Percentiles rank a stretch among this genome's conserved stretches.
Evolutionary conservation across 441 rosid genomes (phyloP).

Genomic region (Adansonia madagascariensis): DNA sequence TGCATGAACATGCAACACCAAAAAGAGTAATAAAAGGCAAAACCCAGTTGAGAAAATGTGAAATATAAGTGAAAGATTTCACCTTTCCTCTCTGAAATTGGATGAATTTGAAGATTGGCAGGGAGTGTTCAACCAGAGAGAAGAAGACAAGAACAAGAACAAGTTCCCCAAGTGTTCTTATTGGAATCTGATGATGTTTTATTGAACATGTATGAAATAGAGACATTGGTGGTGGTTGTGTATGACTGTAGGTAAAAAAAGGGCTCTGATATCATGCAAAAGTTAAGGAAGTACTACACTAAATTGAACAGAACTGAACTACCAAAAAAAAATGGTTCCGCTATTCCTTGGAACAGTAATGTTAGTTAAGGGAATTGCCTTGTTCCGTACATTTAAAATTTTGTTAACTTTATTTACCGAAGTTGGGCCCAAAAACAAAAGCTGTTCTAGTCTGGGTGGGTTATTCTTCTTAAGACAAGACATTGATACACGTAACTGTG

Average conservation of each 20-base stretch:
- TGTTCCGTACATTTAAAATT: not conserved
- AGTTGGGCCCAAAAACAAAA: not conserved
- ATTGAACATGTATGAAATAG: not conserved
- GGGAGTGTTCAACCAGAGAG: not conserved
- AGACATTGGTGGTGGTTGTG: conserved; percentile 4
- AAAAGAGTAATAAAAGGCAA: not conserved
- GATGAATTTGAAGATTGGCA: not conserved
- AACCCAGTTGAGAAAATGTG: conserved; percentile 12
- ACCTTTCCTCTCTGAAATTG: conserved; percentile 17
- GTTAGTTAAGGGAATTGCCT: not conserved
- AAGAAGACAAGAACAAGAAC: not conserved
- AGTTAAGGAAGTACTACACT: not conserved
- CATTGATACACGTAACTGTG: not conserved
- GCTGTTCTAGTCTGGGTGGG: not conserved
- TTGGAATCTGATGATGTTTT: not conserved
- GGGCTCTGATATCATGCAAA: not conserved
- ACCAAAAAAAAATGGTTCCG: not conserved
- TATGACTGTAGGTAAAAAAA: not conserved
- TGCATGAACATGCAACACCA: not conserved
- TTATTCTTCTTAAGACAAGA: not conserved
- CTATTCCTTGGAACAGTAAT: not conserved
- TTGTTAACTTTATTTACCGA: not conserved
- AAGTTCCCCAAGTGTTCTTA: not conserved
- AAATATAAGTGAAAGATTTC: not conserved
- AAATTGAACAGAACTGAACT: not conserved